Percentiles rank a stretch among this genome's conserved stretches.
phyloP scores from a whole-genome alignment of 2,329 filamentous ascomycete genomes.

The Xylariales sp. region DNA sequence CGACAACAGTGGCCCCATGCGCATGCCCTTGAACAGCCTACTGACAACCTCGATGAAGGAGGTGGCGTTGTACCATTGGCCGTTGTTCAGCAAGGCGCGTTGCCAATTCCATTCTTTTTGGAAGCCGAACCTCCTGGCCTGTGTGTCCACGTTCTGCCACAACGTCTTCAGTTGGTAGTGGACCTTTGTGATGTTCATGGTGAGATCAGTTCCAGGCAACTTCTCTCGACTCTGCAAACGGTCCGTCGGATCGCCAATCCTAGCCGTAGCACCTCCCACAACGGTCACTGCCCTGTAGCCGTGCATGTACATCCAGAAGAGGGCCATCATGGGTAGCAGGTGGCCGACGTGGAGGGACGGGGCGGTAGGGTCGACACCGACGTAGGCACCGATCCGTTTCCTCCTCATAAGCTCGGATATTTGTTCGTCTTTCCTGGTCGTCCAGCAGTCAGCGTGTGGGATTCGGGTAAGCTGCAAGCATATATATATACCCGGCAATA shows the following conservation, averaged over 20 bases:
- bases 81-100: constrained; percentile 73
- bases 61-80: constrained; percentile 71
- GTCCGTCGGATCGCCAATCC: constrained; percentile 74
- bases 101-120: constrained; percentile 59
- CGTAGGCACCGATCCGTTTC: constrained; percentile 69
- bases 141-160: constrained; percentile 66
- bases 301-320: constrained; percentile 79
- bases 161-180: constrained; percentile 66
- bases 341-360: constrained; percentile 77
- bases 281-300: constrained; percentile 65
- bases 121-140: constrained; percentile 63
- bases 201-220: constrained; percentile 46
- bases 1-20: constrained; percentile 81
- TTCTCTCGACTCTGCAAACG: constrained; percentile 58
- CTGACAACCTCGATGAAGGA: constrained; percentile 70
- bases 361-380: constrained; percentile 78
- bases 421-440: constrained; percentile 26
- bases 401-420: constrained; percentile 60
- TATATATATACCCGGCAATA: constrained; percentile 61
- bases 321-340: constrained; percentile 73
- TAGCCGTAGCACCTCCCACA: constrained; percentile 69
- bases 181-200: constrained; percentile 63
- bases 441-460: no score
- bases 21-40: constrained; percentile 66
- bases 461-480: no score